phyloP scores from a whole-genome alignment of 2,329 filamentous ascomycete species.

The Verticillium klebahnii region DNA sequence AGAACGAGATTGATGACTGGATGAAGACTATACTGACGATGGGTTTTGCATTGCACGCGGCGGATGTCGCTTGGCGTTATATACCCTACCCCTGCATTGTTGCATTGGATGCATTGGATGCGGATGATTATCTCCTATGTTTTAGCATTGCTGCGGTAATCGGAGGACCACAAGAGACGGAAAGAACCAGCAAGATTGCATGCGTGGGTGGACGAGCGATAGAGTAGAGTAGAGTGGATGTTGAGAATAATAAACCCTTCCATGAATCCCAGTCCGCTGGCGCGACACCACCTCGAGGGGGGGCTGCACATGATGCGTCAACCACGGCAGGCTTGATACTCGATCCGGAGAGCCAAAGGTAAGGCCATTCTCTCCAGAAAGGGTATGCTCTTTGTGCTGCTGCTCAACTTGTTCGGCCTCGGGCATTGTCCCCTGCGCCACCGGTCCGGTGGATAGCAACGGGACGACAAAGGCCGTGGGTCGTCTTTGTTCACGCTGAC shows the following conservation, averaged over 20 bases:
- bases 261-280: neutral
- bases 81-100: constrained; percentile 1
- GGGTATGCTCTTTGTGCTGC: too few species aligned
- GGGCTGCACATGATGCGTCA: neutral
- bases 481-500: too few species aligned
- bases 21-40: neutral
- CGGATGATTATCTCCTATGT: neutral
- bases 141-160: neutral
- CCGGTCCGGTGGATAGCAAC: too few species aligned
- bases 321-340: neutral
- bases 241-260: neutral
- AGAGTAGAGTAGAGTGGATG: neutral
- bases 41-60: neutral
- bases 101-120: neutral
- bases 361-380: too few species aligned
- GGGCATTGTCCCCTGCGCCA: too few species aligned
- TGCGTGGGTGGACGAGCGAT: neutral
- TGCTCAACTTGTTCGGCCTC: too few species aligned
- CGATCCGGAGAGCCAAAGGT: too few species aligned
- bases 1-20: neutral
- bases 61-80: neutral
- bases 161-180: neutral
- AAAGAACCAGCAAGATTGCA: neutral
- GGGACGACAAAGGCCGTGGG: too few species aligned
- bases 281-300: neutral